Evolutionary conservation across 768 basidiomycete genomes (phyloP).

Genomic region (Lactarius tabidus): DNA sequence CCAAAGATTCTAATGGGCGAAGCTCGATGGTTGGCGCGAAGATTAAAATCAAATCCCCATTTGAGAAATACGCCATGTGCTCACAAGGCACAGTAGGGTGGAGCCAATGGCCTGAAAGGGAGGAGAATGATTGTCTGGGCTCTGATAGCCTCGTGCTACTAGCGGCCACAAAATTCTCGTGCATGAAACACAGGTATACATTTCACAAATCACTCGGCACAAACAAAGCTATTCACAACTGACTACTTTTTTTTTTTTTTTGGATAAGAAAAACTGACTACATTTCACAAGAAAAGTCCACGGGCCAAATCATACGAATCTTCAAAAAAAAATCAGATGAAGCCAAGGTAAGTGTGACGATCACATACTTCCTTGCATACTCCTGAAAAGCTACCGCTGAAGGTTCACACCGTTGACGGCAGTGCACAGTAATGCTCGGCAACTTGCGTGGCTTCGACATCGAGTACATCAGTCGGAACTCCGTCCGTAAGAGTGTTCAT

Average conservation of each 20-base stretch:
- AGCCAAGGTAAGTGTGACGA: neutral
- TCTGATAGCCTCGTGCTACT: neutral
- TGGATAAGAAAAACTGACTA: too few species aligned
- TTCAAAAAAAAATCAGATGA: neutral
- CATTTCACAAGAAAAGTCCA: neutral
- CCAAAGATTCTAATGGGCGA: too few species aligned
- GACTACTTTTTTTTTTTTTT: too few species aligned
- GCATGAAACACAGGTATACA: neutral
- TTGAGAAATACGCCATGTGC: too few species aligned
- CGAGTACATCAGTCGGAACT: too few species aligned
- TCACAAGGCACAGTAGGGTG: too few species aligned
- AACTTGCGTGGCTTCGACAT: too few species aligned
- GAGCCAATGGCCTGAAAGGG: too few species aligned
- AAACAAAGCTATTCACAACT: neutral
- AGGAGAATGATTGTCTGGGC: neutral
- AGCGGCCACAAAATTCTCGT: neutral
- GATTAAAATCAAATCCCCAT: too few species aligned
- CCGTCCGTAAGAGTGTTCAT: conserved; percentile 39
- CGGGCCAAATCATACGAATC: neutral
- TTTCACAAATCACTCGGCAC: neutral
- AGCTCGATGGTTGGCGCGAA: too few species aligned
- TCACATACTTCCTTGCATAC: too few species aligned
- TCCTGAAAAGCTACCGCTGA: neutral
- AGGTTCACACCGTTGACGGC: too few species aligned
- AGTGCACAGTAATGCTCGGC: neutral